Evolutionary conservation across 2,329 filamentous ascomycete genomes (phyloP), one percentile per base, ranked within the genome.

Genomic region (Teratosphaeriaceae sp.): DNA sequence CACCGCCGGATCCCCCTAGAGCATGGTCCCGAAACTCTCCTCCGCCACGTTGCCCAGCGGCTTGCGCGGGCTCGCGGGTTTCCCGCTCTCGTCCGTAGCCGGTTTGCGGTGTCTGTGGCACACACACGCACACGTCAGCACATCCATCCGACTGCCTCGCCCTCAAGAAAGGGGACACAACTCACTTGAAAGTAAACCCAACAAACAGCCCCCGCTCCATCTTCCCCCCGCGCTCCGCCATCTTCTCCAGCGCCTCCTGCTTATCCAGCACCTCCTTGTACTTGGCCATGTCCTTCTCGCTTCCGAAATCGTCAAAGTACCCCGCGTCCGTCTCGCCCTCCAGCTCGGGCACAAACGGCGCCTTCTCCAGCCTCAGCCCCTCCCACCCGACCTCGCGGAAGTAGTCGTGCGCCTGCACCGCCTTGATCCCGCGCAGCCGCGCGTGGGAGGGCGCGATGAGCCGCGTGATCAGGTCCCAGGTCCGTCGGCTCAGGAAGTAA

Each of bases 241-340:
- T 92, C 44, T 75, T 82, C 68, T 98, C 92, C 46, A 98, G 71
- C 6, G 90, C 90, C 55, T 80, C 78, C 69, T 97, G 92, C 75
- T 98, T 97, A 57, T 98, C 92, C 63, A 97, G 88, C 49, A 98
- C 92, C 68, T 98, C 92, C 75, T 98, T 98, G 73, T 98, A 98
- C 74, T 98, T 98, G 62, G 92, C 92, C 92, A 98, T 98, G 65
- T 98, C 92, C 16, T 88, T 81, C 69, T 98, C 92, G 61, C 83
- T 97, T 62, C 82, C 84, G 63, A 98, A 98, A 66, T 98, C 92
- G 60, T 98, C 92, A 65, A 98, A 98, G 70, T 98, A 98, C 16
- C 92, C 92, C 1, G 92, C 92, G 63, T 98, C 92, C 0, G 92
- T 97, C 71, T 98, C 92, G 38, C 86, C 92, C 70, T 98, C 92